Evolutionary conservation across 371 early-diverging fungal genomes (phyloP), one percentile per base, ranked within the genome.

Genomic region (Saksenaea oblongispora): DNA sequence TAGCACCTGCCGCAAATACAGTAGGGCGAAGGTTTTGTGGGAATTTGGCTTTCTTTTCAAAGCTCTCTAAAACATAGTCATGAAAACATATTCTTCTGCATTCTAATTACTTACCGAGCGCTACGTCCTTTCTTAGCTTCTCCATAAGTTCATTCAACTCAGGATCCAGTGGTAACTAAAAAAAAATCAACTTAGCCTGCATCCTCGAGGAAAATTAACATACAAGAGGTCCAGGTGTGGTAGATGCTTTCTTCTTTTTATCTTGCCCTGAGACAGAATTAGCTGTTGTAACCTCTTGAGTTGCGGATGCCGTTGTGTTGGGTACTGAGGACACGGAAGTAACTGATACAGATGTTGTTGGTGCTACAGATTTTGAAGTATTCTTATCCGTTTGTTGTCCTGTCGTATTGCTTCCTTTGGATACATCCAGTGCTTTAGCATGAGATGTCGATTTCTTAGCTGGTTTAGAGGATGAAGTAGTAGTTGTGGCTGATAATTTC

Each of bases 31-130:
- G 64, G 7, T 63, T 59, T 1, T 63, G 56, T 3, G 86, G 86
- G 41, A 86, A 84, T 22, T 72, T 73, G 14, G 81, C 66, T 55
- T 83, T 83, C 44, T 75, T 68, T 15, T 60, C 71, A 58, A 82
- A 82, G 9, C 31, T 61, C 47, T 81, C 81, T 55, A 17, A 13
- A 17, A 1, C n/a, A 34, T 15, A 4, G 22, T 53, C 3, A 53
- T 31, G 14, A 17, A 24, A 8, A 53, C 22, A 0, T 8, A 27
- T 41, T n/a, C 37, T 31, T 34, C 3, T 39, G 10, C 26, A 17
- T 11, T 17, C 34, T 14, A 57, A 18, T 5, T n/a, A 1, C 41
- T 18, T 37, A 37, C 18, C 37, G 28, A 35, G 13, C 27, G 36
- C 39, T 36, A 71, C 79, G 56, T 71, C 70, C n/a, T 62, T 24